Conservation (phyloP, 1,139 yeast species). For the Starmera stellimalicola region DNA sequence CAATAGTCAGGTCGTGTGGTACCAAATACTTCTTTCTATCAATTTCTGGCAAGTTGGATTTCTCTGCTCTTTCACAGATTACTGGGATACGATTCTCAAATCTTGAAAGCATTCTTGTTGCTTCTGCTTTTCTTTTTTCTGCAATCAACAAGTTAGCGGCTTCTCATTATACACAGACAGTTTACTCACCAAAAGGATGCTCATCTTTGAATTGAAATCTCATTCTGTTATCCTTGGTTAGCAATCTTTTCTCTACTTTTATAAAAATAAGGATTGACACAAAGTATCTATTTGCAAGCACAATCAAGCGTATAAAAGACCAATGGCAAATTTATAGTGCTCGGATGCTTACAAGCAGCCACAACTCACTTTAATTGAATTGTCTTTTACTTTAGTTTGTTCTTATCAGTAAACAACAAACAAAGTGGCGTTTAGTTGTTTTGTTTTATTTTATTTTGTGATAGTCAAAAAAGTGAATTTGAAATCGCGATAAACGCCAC, state of each 20-base stretch:
- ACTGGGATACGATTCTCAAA: slow-evolving; percentile 92
- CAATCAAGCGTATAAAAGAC: too few relatives aligned
- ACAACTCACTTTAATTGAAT: too few relatives aligned
- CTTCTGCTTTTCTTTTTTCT: slow-evolving; percentile 95
- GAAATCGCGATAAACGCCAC: too few relatives aligned
- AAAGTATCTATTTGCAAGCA: too few relatives aligned
- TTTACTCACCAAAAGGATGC: slow-evolving; percentile 69
- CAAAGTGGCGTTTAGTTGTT: too few relatives aligned
- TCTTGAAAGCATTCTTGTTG: slow-evolving; percentile 82
- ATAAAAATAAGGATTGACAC: too few relatives aligned
- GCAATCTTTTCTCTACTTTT: too few relatives aligned
- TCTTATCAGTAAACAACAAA: neutral
- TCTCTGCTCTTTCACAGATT: slow-evolving; percentile 95
- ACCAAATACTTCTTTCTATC: slow-evolving; percentile 96
- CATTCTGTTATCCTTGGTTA: too few relatives aligned
- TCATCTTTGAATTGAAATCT: slow-evolving; percentile 92
- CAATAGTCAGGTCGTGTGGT: slow-evolving; percentile 93
- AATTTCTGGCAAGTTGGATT: slow-evolving; percentile 90
- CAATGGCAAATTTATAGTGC: too few relatives aligned
- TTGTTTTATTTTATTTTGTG: too few relatives aligned
- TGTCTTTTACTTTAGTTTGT: neutral
- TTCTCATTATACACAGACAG: neutral
- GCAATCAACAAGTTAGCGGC: slow-evolving; percentile 11
- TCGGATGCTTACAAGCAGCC: too few relatives aligned
- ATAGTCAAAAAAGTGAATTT: too few relatives aligned